Conservation (phyloP, 2,329 filamentous ascomycete species). For the Stagonosporopsis rhizophila region DNA sequence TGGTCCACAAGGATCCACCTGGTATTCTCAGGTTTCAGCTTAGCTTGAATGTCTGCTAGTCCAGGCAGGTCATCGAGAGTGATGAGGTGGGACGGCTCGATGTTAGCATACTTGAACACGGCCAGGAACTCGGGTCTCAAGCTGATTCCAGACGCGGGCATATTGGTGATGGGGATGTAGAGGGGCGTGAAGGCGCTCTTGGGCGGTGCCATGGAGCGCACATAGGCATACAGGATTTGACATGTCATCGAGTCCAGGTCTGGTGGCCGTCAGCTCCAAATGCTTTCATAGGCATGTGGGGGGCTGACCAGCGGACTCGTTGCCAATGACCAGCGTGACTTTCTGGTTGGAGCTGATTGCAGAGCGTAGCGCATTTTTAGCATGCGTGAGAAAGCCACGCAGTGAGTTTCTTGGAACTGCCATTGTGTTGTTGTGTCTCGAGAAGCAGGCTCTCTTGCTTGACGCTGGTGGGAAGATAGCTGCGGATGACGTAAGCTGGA, state of each 20-base stretch:
- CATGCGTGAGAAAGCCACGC: slow-evolving; percentile 54
- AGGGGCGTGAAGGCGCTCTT: slow-evolving; percentile 56
- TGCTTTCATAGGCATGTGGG: background rate
- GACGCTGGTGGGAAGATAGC: no score
- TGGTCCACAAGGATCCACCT: slow-evolving; percentile 81
- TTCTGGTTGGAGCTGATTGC: slow-evolving; percentile 50
- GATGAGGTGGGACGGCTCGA: slow-evolving; percentile 68
- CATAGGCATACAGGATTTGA: slow-evolving; percentile 75
- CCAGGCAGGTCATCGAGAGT: slow-evolving; percentile 66
- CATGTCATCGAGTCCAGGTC: slow-evolving; percentile 84
- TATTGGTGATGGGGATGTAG: slow-evolving; percentile 77
- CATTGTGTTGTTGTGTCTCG: slow-evolving; percentile 36
- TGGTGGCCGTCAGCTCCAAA: slow-evolving; percentile 40
- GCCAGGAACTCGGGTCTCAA: slow-evolving; percentile 77
- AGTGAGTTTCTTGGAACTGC: slow-evolving; percentile 55
- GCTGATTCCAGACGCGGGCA: slow-evolving; percentile 70
- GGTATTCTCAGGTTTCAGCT: slow-evolving; percentile 63
- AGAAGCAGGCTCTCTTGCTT: background rate
- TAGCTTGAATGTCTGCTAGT: slow-evolving; percentile 57
- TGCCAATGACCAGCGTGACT: slow-evolving; percentile 60
- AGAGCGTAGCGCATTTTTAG: slow-evolving; percentile 52
- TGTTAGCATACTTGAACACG: slow-evolving; percentile 67
- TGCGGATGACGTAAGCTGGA: slow-evolving; percentile 16
- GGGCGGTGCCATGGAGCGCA: slow-evolving; percentile 66
- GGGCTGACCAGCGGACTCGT: slow-evolving; percentile 58